phyloP scores from a whole-genome alignment of 179 eudicot genomes.

The Vitellaria paradoxa region DNA sequence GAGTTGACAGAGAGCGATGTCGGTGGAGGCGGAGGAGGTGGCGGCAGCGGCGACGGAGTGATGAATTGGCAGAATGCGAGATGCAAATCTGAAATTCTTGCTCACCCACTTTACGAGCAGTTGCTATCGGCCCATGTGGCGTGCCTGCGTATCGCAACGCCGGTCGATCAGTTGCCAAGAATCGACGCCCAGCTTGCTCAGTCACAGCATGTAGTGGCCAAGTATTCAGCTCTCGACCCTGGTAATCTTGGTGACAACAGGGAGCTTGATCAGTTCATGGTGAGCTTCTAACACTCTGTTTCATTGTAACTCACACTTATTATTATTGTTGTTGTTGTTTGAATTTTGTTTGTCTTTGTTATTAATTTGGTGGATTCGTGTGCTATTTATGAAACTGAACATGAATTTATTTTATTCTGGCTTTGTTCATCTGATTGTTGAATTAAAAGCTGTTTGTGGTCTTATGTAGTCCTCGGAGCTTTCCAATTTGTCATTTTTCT shows the following conservation, averaged over 20 bases:
- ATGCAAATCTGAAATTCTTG: constrained; percentile 48
- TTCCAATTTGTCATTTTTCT: not conserved
- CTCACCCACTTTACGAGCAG: constrained; percentile 72
- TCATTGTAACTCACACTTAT: not conserved
- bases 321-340: not conserved
- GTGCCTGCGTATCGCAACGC: constrained; percentile 68
- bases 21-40: constrained; percentile 24
- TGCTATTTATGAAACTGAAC: constrained; percentile 13
- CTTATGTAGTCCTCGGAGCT: not conserved
- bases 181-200: constrained; percentile 67
- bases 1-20: constrained; percentile 12
- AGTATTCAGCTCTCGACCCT: constrained; percentile 38
- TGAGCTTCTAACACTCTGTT: constrained; percentile 18
- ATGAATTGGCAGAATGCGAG: constrained; percentile 63
- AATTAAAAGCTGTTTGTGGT: constrained; percentile 5
- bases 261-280: constrained; percentile 72
- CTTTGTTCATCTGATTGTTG: not conserved
- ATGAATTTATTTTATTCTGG: not conserved
- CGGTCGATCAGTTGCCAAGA: constrained; percentile 75
- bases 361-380: not conserved
- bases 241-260: constrained; percentile 36
- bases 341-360: not conserved
- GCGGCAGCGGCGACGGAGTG: constrained; percentile 26
- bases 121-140: constrained; percentile 67
- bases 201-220: constrained; percentile 60